Conservation (phyloP, 306 rosid species). For the Mucuna pruriens region DNA sequence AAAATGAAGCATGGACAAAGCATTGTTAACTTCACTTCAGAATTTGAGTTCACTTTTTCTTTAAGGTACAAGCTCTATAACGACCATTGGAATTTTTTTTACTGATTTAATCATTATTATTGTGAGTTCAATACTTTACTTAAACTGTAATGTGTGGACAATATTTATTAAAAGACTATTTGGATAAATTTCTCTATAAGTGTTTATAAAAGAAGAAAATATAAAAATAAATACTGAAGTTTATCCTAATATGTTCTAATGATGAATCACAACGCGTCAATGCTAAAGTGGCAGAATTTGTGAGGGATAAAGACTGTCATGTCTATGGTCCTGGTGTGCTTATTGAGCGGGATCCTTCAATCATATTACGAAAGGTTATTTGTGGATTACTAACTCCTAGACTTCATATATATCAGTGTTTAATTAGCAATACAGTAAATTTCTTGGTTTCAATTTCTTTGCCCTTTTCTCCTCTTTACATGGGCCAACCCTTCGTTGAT, state of each 20-base stretch:
- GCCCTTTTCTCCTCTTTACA: no score
- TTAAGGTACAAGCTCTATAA: not conserved
- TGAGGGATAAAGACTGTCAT: no score
- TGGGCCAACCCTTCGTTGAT: no score
- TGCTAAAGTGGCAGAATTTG: no score
- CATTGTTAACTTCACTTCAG: not conserved
- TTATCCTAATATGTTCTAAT: no score
- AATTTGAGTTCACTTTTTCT: not conserved
- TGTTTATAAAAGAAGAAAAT: no score
- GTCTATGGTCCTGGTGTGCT: no score
- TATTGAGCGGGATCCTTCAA: not conserved
- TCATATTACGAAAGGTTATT: not conserved
- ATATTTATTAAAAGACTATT: not conserved
- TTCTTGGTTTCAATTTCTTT: not conserved
- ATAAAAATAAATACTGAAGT: no score
- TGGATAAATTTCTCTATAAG: no score
- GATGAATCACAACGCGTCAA: no score
- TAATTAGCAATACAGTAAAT: not conserved
- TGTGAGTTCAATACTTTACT: not conserved
- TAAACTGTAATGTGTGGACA: not conserved
- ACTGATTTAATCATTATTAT: not conserved
- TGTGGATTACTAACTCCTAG: not conserved
- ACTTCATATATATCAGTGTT: no score
- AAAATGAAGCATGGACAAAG: not conserved
- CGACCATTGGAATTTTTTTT: not conserved